phyloP scores from a whole-genome alignment of 768 basidiomycete genomes.

The Lanmaoa rubissima region DNA sequence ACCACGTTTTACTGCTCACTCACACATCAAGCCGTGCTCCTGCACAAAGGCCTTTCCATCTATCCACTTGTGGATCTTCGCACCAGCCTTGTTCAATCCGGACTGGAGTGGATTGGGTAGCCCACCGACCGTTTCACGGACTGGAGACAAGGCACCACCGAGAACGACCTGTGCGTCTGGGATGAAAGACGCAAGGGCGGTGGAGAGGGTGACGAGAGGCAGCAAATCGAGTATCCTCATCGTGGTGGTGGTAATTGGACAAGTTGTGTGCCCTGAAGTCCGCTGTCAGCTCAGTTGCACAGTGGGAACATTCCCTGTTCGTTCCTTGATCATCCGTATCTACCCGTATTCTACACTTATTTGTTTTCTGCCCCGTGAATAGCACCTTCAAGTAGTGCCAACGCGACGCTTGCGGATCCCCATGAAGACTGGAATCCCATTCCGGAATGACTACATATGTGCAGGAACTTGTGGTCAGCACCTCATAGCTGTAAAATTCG shows the following conservation, averaged over 20 bases:
- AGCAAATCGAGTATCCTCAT: conserved; percentile 42
- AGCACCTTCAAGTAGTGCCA: conserved; percentile 46
- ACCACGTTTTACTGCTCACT: conserved; percentile 28
- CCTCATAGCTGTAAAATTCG: too few relatives aligned
- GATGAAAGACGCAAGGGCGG: conserved; percentile 38
- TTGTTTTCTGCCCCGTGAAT: conserved; percentile 19
- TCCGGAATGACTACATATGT: conserved; percentile 52
- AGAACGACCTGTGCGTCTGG: conserved; percentile 47
- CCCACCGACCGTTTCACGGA: conserved; percentile 30
- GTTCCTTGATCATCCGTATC: neutral
- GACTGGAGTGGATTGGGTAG: conserved; percentile 43
- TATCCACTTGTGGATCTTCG: conserved; percentile 58
- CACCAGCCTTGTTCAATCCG: conserved; percentile 41
- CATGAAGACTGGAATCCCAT: conserved; percentile 64
- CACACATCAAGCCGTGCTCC: conserved; percentile 71
- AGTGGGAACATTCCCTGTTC: neutral
- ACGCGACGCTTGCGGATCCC: conserved; percentile 55
- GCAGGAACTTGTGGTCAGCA: neutral
- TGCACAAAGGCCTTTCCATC: conserved; percentile 66
- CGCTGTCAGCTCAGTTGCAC: neutral
- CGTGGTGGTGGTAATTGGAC: conserved; percentile 12
- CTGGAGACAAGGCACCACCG: conserved; percentile 25
- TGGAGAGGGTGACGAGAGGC: conserved; percentile 35
- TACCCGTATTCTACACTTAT: neutral
- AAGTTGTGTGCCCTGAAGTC: neutral